Conservation (phyloP, 2,329 filamentous ascomycete genomes). For the Aspergillus niger region DNA sequence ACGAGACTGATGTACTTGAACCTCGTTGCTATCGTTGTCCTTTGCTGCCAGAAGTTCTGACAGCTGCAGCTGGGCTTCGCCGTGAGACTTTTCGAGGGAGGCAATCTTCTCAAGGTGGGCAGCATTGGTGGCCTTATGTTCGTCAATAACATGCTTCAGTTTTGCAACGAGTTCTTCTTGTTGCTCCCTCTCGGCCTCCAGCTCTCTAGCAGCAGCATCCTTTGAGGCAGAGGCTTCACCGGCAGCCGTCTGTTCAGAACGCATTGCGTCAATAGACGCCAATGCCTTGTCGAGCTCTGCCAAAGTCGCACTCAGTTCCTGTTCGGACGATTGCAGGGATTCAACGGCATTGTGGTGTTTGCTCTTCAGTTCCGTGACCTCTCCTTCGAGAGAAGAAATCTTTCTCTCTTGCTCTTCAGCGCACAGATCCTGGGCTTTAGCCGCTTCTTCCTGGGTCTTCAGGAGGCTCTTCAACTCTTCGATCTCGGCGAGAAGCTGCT, state of each 20-base stretch:
- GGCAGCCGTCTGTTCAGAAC: slow-evolving; percentile 41
- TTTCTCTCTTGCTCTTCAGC: slow-evolving; percentile 55
- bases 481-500: slow-evolving; percentile 71
- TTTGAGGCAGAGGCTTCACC: slow-evolving; percentile 36
- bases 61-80: slow-evolving; percentile 66
- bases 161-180: slow-evolving; percentile 62
- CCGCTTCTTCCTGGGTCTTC: slow-evolving; percentile 38
- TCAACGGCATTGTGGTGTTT: slow-evolving; percentile 73
- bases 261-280: slow-evolving; percentile 54
- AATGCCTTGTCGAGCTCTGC: slow-evolving; percentile 70
- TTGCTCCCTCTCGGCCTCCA: slow-evolving; percentile 55
- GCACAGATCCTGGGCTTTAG: slow-evolving; percentile 37
- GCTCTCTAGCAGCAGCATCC: slow-evolving; percentile 46
- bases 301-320: slow-evolving; percentile 71
- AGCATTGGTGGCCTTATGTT: slow-evolving; percentile 74
- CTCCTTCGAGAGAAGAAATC: slow-evolving; percentile 67
- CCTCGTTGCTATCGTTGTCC: slow-evolving; percentile 56
- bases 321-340: slow-evolving; percentile 71
- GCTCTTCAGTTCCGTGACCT: slow-evolving; percentile 72
- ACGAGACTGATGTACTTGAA: slow-evolving; percentile 45
- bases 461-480: slow-evolving; percentile 65
- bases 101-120: slow-evolving; percentile 69
- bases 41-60: slow-evolving; percentile 65
- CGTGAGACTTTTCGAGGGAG: slow-evolving; percentile 72
- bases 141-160: slow-evolving; percentile 74